These are phyloP conservation scores for Mycena crocata DNA, from an alignment of 768 basidiomycete species.

Conservation along the genomic window DNA sequence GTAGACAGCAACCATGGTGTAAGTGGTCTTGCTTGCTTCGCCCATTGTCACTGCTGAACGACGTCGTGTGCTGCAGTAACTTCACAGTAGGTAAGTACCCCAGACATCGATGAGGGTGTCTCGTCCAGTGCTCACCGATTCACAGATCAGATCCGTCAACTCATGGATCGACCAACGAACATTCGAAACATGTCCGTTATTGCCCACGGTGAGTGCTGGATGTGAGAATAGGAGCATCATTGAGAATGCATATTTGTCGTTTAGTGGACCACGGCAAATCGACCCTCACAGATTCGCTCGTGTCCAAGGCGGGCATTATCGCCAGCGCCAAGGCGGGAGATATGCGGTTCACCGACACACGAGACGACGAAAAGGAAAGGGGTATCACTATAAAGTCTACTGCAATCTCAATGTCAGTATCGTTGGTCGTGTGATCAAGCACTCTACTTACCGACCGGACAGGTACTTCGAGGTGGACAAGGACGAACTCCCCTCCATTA, in stretches of 20 bases:
- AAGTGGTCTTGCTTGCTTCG: constrained; percentile 50
- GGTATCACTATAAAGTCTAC: constrained; percentile 99
- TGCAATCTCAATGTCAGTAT: constrained; percentile 75
- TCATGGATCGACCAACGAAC: constrained; percentile 92
- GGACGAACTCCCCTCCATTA: constrained; percentile 86
- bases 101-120: constrained; percentile 11
- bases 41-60: constrained; percentile 43
- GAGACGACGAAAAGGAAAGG: constrained; percentile 98
- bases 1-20: constrained; percentile 81
- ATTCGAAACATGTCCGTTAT: constrained; percentile 61
- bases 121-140: constrained; percentile 24
- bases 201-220: constrained; percentile 78
- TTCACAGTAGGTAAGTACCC: constrained; percentile 83
- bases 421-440: not conserved
- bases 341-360: constrained; percentile 96
- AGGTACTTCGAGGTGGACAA: constrained; percentile 98
- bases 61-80: constrained; percentile 66
- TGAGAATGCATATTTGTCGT: constrained; percentile 26
- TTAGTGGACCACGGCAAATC: constrained; percentile 99
- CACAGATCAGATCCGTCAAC: constrained; percentile 85
- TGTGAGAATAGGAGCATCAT: constrained; percentile 20
- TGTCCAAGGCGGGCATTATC: constrained; percentile 99
- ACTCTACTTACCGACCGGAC: not conserved
- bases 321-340: constrained; percentile 95
- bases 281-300: constrained; percentile 97